Evolutionary conservation across 2,329 filamentous ascomycete species (phyloP), one percentile per base, ranked within the genome.

Genomic region (Trichoderma sp.): DNA sequence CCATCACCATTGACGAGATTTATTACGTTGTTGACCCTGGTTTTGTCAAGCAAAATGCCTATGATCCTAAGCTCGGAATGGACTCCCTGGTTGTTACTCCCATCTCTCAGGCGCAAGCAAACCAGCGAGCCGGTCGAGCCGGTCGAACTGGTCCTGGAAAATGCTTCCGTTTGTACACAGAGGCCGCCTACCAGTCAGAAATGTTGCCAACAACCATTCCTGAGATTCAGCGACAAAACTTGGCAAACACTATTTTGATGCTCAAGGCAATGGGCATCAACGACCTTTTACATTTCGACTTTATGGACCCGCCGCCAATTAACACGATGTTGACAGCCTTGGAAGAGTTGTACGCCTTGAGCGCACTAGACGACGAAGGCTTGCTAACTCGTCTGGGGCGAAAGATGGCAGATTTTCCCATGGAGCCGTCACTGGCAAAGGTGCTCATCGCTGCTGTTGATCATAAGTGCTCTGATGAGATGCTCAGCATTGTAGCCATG

Each of bases 251-350:
- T 0, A 98, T 99, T 80, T 87, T 99, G 61, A 97, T 98, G 93
- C 88, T 99, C 65, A 99, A 99, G 80, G 96, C 96, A 0, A 98
- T 99, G 94, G 96, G 97, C 3, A 98, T 99, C 81, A 98, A 99
- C 79, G 96, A 99, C 79, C 86, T 99, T 1, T 87, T 99, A 14
- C 94, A 97, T 79, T 99, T 99, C 78, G 95, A 98, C 82, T 99
- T 99, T 78, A 98, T 99, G 95, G 96, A 99, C 78, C 95, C 96
- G 0, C 96, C 96, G 0, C 96, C 96, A 0, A 96, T 96, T 34
- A 98, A 98, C 78, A 98, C 96, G 14, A 98, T 98, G 94, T 88
- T 99, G 74, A 97, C 94, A 64, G 96, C 96, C 0, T 85, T 99
- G 4, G 97, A 99, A 82, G 96, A 98, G 79, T 86, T 99, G 0